phyloP scores from a whole-genome alignment of 2,329 filamentous ascomycete genomes.

The Fusarium gaditjirri region DNA sequence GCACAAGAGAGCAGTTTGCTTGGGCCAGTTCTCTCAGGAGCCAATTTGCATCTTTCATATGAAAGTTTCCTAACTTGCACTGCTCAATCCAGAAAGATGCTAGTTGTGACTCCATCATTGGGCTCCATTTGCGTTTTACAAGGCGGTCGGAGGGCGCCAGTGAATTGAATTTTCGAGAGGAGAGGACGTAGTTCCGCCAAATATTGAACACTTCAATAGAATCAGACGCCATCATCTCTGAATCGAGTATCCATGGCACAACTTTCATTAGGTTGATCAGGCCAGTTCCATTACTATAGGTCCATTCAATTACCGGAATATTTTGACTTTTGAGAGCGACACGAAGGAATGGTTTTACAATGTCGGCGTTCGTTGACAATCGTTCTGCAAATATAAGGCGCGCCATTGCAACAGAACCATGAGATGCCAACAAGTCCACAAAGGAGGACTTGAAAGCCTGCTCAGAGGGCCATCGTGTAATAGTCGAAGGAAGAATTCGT shows the following conservation, averaged over 20 bases:
- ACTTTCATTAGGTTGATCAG: no score
- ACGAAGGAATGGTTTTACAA: neutral
- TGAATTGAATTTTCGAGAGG: neutral
- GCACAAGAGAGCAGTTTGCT: neutral
- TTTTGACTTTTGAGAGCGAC: accelerated
- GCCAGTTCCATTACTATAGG: no score
- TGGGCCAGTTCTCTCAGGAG: neutral
- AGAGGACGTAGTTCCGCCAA: neutral
- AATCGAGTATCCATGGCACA: no score
- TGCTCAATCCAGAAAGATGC: neutral
- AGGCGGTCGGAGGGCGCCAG: accelerated
- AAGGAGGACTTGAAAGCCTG: accelerated
- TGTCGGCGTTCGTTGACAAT: no score
- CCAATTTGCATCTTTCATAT: accelerated
- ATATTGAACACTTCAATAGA: neutral
- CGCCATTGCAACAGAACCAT: neutral
- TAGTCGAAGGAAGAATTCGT: neutral
- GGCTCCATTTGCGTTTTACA: neutral
- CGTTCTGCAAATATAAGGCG: neutral
- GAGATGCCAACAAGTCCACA: accelerated
- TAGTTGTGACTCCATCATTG: neutral
- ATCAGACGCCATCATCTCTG: no score
- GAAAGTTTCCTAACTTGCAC: accelerated
- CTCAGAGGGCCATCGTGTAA: accelerated
- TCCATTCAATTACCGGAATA: accelerated